Percentiles rank a stretch among this genome's conserved stretches.
Evolutionary conservation across 73 alveolate genomes (phyloP).

Genomic region (Effrenium voratum): DNA sequence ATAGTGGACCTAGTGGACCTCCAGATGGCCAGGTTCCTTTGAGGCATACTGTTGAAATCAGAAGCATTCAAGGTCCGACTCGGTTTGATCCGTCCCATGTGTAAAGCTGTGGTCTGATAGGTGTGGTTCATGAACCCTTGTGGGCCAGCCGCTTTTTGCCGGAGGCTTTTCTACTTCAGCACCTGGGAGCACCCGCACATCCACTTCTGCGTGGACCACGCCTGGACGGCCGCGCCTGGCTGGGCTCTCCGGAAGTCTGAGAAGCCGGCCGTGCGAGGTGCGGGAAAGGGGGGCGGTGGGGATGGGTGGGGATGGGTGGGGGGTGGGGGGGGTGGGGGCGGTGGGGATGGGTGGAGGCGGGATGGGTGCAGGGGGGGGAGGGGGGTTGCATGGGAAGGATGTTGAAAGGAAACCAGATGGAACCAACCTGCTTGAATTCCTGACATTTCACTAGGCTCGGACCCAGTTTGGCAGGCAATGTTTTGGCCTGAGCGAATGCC

Average conservation of each 20-base stretch:
- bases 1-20: no score
- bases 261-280: slow-evolving; percentile 58
- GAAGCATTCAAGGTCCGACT: no score
- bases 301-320: not conserved
- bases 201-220: slow-evolving; percentile 69
- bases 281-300: slow-evolving; percentile 36
- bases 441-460: no score
- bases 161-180: slow-evolving; percentile 71
- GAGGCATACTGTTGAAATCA: no score
- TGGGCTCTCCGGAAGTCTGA: slow-evolving; percentile 78
- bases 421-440: no score
- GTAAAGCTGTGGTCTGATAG: not conserved
- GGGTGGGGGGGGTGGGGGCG: slow-evolving; percentile 50
- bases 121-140: not conserved
- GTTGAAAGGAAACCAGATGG: no score
- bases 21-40: no score
- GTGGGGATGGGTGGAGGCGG: slow-evolving; percentile 65
- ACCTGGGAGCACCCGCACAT: slow-evolving; percentile 86
- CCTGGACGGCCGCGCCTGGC: slow-evolving; percentile 81
- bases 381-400: slow-evolving; percentile 64
- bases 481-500: no score
- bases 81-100: not conserved
- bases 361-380: not conserved
- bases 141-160: not conserved
- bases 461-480: no score